A percentile compares a stretch with the other conserved stretches of the same genome.
Evolutionary conservation across 495 filamentous ascomycete species (phyloP).

Genomic region (Lentithecium fluviatile): DNA sequence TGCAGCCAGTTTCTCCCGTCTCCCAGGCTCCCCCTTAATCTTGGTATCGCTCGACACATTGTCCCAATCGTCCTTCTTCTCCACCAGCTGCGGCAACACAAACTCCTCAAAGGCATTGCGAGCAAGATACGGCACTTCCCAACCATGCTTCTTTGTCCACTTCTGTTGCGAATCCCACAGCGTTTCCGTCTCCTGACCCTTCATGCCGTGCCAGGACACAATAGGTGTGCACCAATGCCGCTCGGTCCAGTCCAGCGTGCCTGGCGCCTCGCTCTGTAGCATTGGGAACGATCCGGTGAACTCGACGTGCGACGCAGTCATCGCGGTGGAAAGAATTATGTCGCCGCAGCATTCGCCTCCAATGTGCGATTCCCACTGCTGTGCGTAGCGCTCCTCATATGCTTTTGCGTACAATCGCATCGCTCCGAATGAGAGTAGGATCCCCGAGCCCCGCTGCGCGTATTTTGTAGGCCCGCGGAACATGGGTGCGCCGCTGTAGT

Average conservation of each 20-base stretch:
- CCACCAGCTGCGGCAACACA: slow-evolving; percentile 33
- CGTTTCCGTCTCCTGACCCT: slow-evolving; percentile 50
- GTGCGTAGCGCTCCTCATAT: slow-evolving; percentile 41
- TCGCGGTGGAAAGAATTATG: slow-evolving; percentile 58
- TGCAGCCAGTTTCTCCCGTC: not conserved
- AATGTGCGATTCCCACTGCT: slow-evolving; percentile 54
- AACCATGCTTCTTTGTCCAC: slow-evolving; percentile 38
- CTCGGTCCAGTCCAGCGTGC: slow-evolving; percentile 51
- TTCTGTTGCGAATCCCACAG: slow-evolving; percentile 52
- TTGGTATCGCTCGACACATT: slow-evolving; percentile 38
- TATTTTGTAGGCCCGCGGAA: slow-evolving; percentile 57
- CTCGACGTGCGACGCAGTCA: slow-evolving; percentile 55
- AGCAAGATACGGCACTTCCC: slow-evolving; percentile 37
- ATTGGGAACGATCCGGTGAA: slow-evolving; percentile 54
- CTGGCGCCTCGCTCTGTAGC: slow-evolving; percentile 57
- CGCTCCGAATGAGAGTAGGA: slow-evolving; percentile 60
- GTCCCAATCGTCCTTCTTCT: slow-evolving; percentile 37
- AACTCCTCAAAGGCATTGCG: slow-evolving; percentile 39
- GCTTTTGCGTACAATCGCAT: slow-evolving; percentile 48
- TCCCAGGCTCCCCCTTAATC: slow-evolving; percentile 7
- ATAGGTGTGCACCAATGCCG: slow-evolving; percentile 60
- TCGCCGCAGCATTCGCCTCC: slow-evolving; percentile 67
- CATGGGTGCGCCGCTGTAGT: slow-evolving; percentile 61
- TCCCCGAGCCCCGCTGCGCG: slow-evolving; percentile 68
- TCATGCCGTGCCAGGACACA: slow-evolving; percentile 62